Evolutionary conservation across 768 basidiomycete species (phyloP), one percentile per base, ranked within the genome.

Genomic region (Tulasnella sp.): DNA sequence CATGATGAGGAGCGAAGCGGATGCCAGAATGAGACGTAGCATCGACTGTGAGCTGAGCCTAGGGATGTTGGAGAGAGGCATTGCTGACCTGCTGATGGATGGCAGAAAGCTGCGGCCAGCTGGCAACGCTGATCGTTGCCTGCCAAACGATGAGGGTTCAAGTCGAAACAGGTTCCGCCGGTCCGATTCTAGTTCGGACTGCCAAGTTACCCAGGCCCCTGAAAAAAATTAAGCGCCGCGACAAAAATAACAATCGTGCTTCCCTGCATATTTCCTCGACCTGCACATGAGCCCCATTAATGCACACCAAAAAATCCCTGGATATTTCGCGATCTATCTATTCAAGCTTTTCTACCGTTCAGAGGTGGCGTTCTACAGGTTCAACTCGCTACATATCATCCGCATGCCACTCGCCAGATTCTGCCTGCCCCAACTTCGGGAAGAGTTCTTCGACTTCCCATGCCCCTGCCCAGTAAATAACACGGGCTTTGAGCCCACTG

Each of bases 401-500:
- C 22, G 9, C 2, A 2, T 22, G 8, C 22, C 25, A 54, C 52
- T 54, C 68, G 34, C 68, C 3, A 69, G 36, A 2, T 15, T 40
- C 68, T 8, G 68, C 34, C 22, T 69, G 36, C 2, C 19, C 34
- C 15, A 69, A 40, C 68, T 40, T 42, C 52, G 81, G 82, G 80
- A 94, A 92, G 64, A 88, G 86, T 83, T 97, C 94, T 82, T 99
- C 97, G 67, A 96, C 90, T 82, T 98, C 94, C 97, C 97, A 99
- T 64, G 96, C 96, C 45, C 94, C 95, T 8, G 88, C 88, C 97
- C 97, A 99, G 81, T 93, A 91, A 79, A 89, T 85, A 77, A 96
- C 88, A 74, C 89, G 82, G 79, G 91, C 91, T 76, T 88, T 87
- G 77, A 97, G 86, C 14, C 93, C 93, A 14, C 83, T 83, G 45